Evolutionary conservation across 805 yeast species (phyloP).

Genomic region (Brettanomyces sp.): DNA sequence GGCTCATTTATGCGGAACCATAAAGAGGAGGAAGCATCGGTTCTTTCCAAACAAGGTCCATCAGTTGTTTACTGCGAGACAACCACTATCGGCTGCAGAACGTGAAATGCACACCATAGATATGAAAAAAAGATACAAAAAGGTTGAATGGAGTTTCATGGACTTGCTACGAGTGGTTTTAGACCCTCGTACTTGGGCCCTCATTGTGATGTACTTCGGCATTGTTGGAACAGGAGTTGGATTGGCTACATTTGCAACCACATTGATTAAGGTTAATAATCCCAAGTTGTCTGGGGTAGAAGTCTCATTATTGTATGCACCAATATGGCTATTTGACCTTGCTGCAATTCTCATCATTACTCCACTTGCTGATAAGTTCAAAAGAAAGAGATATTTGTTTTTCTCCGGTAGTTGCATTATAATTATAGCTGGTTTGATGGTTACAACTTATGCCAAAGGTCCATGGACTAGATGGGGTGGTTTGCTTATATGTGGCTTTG

Average conservation of each 20-base stretch:
- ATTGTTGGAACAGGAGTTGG: constrained; percentile 88
- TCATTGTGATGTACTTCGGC: constrained; percentile 82
- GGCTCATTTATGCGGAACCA: constrained; percentile 12
- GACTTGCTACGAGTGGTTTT: constrained; percentile 47
- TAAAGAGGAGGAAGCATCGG: constrained; percentile 1
- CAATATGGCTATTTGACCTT: constrained; percentile 82
- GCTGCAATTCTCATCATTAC: constrained; percentile 67
- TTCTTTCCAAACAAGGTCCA: constrained; percentile 13
- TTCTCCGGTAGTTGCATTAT: constrained; percentile 55
- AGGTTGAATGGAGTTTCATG: constrained; percentile 44
- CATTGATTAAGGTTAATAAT: constrained; percentile 58
- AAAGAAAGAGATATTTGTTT: constrained; percentile 49
- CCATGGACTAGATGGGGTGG: constrained; percentile 79
- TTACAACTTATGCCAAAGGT: constrained; percentile 65
- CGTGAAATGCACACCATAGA: constrained; percentile 48
- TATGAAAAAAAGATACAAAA: constrained; percentile 42
- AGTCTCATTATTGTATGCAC: constrained; percentile 72
- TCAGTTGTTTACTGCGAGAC: constrained; percentile 16
- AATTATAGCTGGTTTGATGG: constrained; percentile 66
- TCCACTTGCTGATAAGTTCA: constrained; percentile 69
- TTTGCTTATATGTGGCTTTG: constrained; percentile 71
- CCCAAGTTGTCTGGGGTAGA: constrained; percentile 55
- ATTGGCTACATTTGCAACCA: constrained; percentile 74
- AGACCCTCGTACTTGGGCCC: constrained; percentile 70
- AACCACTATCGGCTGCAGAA: constrained; percentile 49